These are phyloP conservation scores for Planoprotostelium fungivorum DNA, from an alignment of 78 protist genomes.

Conservation along the genomic window DNA sequence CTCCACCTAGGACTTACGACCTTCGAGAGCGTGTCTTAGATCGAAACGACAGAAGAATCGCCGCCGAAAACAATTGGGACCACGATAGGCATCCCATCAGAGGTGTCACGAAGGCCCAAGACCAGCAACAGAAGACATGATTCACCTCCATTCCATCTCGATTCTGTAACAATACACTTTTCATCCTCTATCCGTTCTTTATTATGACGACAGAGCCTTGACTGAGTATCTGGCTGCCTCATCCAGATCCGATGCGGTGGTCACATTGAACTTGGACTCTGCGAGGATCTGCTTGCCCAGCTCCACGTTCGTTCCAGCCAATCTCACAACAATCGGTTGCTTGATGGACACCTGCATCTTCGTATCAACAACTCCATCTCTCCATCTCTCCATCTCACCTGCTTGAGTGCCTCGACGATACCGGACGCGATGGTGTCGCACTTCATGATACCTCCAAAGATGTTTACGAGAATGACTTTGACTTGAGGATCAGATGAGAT, in stretches of 20 bases:
- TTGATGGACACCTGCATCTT: slow-evolving; percentile 36
- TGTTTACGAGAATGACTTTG: slow-evolving; percentile 86
- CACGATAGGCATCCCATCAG: no score
- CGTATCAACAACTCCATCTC: slow-evolving; percentile 89
- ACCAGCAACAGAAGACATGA: no score
- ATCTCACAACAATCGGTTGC: slow-evolving; percentile 84
- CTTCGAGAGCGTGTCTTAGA: no score
- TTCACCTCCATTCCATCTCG: no score
- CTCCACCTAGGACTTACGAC: no score
- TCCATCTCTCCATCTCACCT: no score
- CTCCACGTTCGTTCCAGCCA: slow-evolving; percentile 82
- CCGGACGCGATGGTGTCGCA: slow-evolving; percentile 91
- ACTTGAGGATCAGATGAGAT: slow-evolving; percentile 70
- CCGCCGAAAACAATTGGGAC: no score
- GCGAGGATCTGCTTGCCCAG: slow-evolving; percentile 73
- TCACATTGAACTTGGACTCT: slow-evolving; percentile 60
- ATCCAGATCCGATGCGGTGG: slow-evolving; percentile 75
- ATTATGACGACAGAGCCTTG: background rate
- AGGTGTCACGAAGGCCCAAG: no score
- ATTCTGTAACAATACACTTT: no score
- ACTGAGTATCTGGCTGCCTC: slow-evolving; percentile 85
- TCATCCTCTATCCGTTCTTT: no score
- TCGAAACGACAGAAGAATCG: no score
- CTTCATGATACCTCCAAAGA: slow-evolving; percentile 93
- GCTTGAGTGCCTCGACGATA: slow-evolving; percentile 75